Base-by-base conservation (phyloP, 2,329 filamentous ascomycete genomes). In the Penicillium decumbens region DNA sequence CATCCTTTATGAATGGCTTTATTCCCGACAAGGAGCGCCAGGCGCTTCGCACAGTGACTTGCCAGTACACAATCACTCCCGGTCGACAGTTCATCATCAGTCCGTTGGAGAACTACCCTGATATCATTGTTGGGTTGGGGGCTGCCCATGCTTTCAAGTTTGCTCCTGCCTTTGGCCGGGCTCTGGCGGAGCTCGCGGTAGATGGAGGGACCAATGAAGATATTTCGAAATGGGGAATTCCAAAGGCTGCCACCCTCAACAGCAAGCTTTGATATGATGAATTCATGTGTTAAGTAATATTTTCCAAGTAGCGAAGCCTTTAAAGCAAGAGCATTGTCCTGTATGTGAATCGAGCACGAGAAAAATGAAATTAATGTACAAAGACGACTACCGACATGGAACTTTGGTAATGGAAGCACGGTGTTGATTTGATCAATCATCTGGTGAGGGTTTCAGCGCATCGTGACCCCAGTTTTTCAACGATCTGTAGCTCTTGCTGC, bases 381-480 rank as follows among this genome's bases (percentile, higher is more conserved):
- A 5, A 18, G 32, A 37, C 8, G 9, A 20, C 18, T 12, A 3
- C 15, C 18, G 32, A 20, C 32, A 3, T 20, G 3, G 15, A 35
- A 35, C 2, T 20, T 20, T 35, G 8, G 10, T 20, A 18, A 10
- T 20, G 8, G 33, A 10, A 29, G 28, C 10, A 12, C 28, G 10
- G 7, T 28, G 7, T 3, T 28, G 7, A 29, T 9, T 12, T 3
- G 9, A 6, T 35, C n/a, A 35, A 4, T 35, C 32, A 8, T 18
- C 32, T 2, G 32, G 32, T 6, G 32, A 35, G 32, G 20, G 13
- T 59, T 80, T 80, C 50, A 78, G 64, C 18, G 74, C 65, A 62
- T 81, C 78, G 55, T 81, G 78, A 0, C 78, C 77, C 80, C 80
- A 83, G 51, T 84, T 84, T 72, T 83, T 83, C 56, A 84, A 67